Evolutionary conservation across 2,329 filamentous ascomycete genomes (phyloP), one percentile per base, ranked within the genome.

Genomic region (Metarhizium guizhouense): DNA sequence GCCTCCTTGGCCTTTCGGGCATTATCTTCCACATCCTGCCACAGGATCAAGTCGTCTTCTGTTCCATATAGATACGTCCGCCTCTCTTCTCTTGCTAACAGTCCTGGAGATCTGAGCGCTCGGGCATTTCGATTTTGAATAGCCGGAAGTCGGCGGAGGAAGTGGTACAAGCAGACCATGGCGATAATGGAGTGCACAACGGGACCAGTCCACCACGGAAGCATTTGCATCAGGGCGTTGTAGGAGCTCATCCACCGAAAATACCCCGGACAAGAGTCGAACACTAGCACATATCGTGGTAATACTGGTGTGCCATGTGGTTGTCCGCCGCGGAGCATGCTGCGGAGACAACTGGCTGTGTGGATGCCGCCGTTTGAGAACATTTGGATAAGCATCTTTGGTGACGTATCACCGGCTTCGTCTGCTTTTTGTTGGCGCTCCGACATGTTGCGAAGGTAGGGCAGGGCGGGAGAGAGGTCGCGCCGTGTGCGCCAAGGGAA

Each of bases 331-430:
- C 51, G 59, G 1, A 67, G 60, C 34, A 63, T 58, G 20, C 62
- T 57, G 40, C 60, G 63, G 54, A 72, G 75, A 13, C 67, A 61
- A 32, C 65, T 65, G 18, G 76, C 71, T 36, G 72, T 72, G 53
- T 70, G 70, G 29, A 73, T 68, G 50, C 79, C 79, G 54, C 78
- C 78, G 59, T 82, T 81, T 43, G 78, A 81, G 61, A 81, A 80
- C 38, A 73, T 57, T 59, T 81, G 79, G 13, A 77, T 62, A 3
- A 81, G 68, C 16, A 80, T 65, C 36, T 67, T 65, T 11, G 65
- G 60, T 2, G 38, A n/a, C 6, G 43, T 49, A 10, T 57, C 62
- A 60, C 49, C 64, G 29, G 45, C 54, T 11, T 18, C 60, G n/a
- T 55, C 62, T 13, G 62, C 60, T 38, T 64, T 60, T 10, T 68